Evolutionary conservation across 257 asterid genomes (phyloP).

Genomic region (Plantago major): DNA sequence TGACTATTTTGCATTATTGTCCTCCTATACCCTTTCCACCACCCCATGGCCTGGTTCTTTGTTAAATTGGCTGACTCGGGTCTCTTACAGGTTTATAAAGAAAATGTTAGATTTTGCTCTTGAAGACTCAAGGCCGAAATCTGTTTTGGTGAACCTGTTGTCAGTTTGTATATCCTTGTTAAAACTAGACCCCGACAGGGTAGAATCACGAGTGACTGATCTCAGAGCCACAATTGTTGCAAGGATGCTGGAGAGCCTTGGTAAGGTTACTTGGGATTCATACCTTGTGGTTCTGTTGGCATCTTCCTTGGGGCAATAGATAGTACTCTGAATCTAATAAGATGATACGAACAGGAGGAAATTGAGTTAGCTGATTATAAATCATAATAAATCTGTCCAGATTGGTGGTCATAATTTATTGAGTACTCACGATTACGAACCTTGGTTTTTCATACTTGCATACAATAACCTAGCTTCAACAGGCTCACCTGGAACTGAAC

Average conservation of each 20-base stretch:
- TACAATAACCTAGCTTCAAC: too few relatives aligned
- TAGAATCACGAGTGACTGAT: constrained; percentile 52
- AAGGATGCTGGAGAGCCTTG: constrained; percentile 77
- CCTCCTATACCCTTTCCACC: constrained; percentile 5
- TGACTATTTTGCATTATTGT: constrained; percentile 17
- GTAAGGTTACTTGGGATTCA: constrained; percentile 34
- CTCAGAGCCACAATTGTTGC: constrained; percentile 61
- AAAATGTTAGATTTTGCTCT: too few relatives aligned
- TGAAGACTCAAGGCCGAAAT: too few relatives aligned
- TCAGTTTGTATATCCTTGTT: too few relatives aligned
- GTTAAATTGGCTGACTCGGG: constrained; percentile 22
- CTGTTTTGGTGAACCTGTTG: too few relatives aligned
- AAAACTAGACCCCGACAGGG: too few relatives aligned
- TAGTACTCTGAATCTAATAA: not conserved
- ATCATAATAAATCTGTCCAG: too few relatives aligned
- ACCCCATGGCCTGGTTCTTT: not conserved
- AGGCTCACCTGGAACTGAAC: too few relatives aligned
- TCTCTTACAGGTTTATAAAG: constrained; percentile 56
- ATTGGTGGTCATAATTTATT: too few relatives aligned
- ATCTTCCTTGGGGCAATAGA: not conserved
- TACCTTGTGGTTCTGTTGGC: not conserved
- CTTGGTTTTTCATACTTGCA: too few relatives aligned
- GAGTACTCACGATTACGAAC: too few relatives aligned
- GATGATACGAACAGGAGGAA: constrained; percentile 7
- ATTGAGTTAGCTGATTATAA: constrained; percentile 1